Evolutionary conservation across 164 flowering plant genomes (phyloP).

Genomic region (Magnolia sinica): DNA sequence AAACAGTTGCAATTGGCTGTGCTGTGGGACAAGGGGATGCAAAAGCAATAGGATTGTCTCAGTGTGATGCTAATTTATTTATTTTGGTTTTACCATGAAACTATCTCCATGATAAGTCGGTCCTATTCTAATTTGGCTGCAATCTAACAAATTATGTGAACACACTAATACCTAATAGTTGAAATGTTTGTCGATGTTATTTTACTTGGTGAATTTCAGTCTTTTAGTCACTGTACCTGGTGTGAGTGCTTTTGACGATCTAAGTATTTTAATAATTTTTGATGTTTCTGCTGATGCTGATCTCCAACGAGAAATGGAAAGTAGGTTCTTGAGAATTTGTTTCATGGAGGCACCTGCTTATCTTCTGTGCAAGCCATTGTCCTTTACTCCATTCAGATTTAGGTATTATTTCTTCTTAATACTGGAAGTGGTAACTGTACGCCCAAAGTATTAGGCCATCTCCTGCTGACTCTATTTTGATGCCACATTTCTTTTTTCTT

Average conservation of each 20-base stretch:
- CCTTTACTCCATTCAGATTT: background rate
- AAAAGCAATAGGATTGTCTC: background rate
- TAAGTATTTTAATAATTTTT: no score
- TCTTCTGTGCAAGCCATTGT: background rate
- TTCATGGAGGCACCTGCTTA: background rate
- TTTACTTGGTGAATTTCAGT: no score
- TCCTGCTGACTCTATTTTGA: background rate
- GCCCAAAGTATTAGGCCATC: background rate
- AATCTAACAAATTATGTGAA: no score
- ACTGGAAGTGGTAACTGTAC: background rate
- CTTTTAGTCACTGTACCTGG: no score
- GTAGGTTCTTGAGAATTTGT: background rate
- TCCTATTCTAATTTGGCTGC: no score
- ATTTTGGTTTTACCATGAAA: background rate
- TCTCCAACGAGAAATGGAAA: no score
- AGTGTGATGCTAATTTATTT: background rate
- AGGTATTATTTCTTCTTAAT: no score
- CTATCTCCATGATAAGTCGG: background rate
- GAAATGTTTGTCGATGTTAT: no score
- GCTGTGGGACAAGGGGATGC: background rate
- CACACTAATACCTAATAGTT: no score
- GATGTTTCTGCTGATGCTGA: no score
- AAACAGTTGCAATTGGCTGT: background rate
- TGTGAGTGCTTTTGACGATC: no score
- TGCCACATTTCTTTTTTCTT: background rate